phyloP scores from a whole-genome alignment of 2,329 filamentous ascomycete species.

The Chaetoscypha palmicola region DNA sequence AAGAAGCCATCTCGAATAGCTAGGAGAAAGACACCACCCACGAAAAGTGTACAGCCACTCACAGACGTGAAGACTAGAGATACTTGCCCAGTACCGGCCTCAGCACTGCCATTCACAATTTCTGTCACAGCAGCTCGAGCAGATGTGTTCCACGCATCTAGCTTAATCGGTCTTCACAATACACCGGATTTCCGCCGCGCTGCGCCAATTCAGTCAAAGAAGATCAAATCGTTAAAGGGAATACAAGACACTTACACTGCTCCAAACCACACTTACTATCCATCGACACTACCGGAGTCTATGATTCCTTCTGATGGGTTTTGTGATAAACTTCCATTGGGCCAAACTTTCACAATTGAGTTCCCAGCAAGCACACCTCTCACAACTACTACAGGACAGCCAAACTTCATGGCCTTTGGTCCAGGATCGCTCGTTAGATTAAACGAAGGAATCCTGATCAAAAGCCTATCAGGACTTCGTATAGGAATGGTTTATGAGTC shows the following conservation, averaged over 20 bases:
- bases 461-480: slow-evolving; percentile 50
- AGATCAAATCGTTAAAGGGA: not conserved
- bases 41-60: slow-evolving; percentile 34
- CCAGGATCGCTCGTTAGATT: slow-evolving; percentile 43
- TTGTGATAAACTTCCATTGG: slow-evolving; percentile 65
- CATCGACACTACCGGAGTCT: slow-evolving; percentile 79
- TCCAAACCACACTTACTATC: slow-evolving; percentile 79
- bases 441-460: slow-evolving; percentile 41
- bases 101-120: slow-evolving; percentile 57
- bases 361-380: slow-evolving; percentile 45
- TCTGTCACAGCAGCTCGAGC: slow-evolving; percentile 72
- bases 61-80: slow-evolving; percentile 31
- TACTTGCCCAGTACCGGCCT: slow-evolving; percentile 59
- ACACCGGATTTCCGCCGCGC: slow-evolving; percentile 58
- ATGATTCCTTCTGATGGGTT: slow-evolving; percentile 70
- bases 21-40: slow-evolving; percentile 12
- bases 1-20: slow-evolving; percentile 24
- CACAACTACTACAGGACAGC: slow-evolving; percentile 19
- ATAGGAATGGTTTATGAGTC: slow-evolving; percentile 63
- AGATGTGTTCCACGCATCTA: slow-evolving; percentile 85
- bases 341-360: slow-evolving; percentile 62
- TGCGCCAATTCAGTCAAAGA: not conserved
- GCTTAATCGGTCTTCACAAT: slow-evolving; percentile 72
- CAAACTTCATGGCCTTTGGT: slow-evolving; percentile 39
- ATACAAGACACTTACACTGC: slow-evolving; percentile 36